phyloP scores from a whole-genome alignment of 129 eudicot genomes.

The Glebionis coronaria region DNA sequence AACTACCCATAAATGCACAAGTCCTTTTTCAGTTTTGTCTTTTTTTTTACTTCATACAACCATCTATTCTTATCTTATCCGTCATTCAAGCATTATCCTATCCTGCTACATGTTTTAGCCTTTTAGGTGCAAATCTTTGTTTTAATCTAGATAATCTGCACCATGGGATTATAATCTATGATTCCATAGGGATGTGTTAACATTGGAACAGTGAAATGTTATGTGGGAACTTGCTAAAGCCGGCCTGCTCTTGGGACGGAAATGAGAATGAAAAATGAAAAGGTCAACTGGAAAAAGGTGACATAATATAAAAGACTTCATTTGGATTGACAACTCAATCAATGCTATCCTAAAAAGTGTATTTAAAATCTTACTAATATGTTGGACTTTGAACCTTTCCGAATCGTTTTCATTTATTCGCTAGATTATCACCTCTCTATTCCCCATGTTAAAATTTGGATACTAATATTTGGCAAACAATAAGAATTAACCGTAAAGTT shows the following conservation, averaged over 20 bases:
- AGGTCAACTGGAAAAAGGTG: neutral
- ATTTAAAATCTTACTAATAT: neutral
- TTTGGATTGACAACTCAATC: slow-evolving; percentile 41
- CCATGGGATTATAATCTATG: slow-evolving; percentile 26
- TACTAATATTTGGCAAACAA: neutral
- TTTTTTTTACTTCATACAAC: neutral
- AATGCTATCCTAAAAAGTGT: slow-evolving; percentile 13
- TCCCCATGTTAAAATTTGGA: neutral
- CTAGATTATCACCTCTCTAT: neutral
- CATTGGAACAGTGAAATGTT: slow-evolving; percentile 25
- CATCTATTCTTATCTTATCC: slow-evolving; percentile 20
- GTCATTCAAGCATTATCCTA: slow-evolving; percentile 18
- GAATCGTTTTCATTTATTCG: slow-evolving; percentile 18
- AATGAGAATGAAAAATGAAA: slow-evolving; percentile 1
- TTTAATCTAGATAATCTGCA: neutral
- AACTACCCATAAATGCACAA: slow-evolving; percentile 32
- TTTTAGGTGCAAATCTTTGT: slow-evolving; percentile 20
- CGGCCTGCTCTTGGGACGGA: slow-evolving; percentile 17
- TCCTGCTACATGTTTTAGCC: neutral
- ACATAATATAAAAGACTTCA: neutral
- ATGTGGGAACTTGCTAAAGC: slow-evolving; percentile 16
- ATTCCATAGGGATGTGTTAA: slow-evolving; percentile 19
- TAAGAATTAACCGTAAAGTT: too few relatives aligned
- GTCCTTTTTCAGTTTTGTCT: slow-evolving; percentile 14
- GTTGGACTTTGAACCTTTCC: slow-evolving; percentile 30